Percentiles rank a stretch among this genome's conserved stretches.
phyloP scores from a whole-genome alignment of 2,329 filamentous ascomycete genomes.

The Ilyonectria mors-panacis region DNA sequence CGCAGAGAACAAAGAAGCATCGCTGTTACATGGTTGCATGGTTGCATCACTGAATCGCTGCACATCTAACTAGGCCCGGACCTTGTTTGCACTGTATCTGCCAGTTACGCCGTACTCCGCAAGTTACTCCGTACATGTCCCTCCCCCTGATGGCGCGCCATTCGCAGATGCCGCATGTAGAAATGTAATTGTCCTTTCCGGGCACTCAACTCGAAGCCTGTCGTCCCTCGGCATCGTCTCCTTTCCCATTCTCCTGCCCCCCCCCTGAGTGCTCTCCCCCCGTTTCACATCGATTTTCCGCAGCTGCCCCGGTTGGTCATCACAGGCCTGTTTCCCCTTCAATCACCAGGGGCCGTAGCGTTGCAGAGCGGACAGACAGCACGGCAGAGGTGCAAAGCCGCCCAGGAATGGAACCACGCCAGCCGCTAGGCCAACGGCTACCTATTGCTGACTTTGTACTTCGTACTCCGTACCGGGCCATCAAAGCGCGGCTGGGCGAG shows the following conservation, averaged over 20 bases:
- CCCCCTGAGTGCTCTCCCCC: conserved; percentile 11
- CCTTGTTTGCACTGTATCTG: background rate
- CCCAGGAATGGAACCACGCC: background rate
- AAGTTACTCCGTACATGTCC: background rate
- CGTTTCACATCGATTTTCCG: conserved; percentile 24
- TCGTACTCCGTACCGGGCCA: background rate
- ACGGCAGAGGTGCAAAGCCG: background rate
- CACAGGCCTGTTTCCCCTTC: conserved; percentile 10
- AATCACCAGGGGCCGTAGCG: conserved; percentile 7
- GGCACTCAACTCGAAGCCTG: conserved; percentile 20
- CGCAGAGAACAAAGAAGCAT: conserved; percentile 2
- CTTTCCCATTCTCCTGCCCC: conserved; percentile 10
- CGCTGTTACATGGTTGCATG: background rate
- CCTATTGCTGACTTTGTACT: conserved; percentile 3
- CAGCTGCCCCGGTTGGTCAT: conserved; percentile 19
- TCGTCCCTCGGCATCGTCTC: conserved; percentile 18
- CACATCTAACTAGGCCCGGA: background rate
- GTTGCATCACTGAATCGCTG: background rate
- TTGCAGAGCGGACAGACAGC: background rate
- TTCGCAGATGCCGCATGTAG: background rate
- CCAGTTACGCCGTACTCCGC: no score
- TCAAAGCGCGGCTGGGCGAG: conserved; percentile 9
- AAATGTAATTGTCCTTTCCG: conserved; percentile 3
- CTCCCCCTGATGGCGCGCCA: background rate
- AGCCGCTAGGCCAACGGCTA: conserved; percentile 6